phyloP scores from a whole-genome alignment of 208 protist genomes.

The Leishmania braziliensis region DNA sequence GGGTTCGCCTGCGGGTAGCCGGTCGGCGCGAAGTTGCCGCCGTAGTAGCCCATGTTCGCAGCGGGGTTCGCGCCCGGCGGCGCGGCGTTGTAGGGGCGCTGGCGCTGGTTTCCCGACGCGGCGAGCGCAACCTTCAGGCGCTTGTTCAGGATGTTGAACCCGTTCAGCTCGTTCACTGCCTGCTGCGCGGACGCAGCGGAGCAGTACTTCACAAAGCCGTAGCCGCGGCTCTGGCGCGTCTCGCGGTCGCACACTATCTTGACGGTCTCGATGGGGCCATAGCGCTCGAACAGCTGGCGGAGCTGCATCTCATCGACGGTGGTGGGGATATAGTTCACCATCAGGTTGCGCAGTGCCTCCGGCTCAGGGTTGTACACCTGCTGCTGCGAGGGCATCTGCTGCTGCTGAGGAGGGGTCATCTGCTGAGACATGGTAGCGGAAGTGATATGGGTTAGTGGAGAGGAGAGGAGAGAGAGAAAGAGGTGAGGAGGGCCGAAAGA shows the following conservation, averaged over 20 bases:
- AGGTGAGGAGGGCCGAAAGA: neutral
- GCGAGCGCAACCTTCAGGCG: slow-evolving; percentile 89
- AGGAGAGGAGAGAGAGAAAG: neutral
- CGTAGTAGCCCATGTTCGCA: slow-evolving; percentile 56
- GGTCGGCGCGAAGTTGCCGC: slow-evolving; percentile 47
- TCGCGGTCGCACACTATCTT: slow-evolving; percentile 91
- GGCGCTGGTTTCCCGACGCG: slow-evolving; percentile 69
- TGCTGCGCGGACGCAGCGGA: slow-evolving; percentile 67
- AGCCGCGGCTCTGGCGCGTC: slow-evolving; percentile 85
- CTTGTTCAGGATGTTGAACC: slow-evolving; percentile 88
- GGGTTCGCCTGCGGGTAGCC: slow-evolving; percentile 66
- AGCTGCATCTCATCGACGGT: slow-evolving; percentile 86
- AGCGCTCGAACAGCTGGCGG: slow-evolving; percentile 84
- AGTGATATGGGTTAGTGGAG: neutral
- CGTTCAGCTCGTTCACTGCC: slow-evolving; percentile 83
- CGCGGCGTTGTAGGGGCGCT: slow-evolving; percentile 33
- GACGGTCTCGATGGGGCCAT: slow-evolving; percentile 83
- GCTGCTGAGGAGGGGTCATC: slow-evolving; percentile 15
- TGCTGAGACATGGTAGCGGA: neutral
- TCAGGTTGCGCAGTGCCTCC: slow-evolving; percentile 81
- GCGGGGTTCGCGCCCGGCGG: slow-evolving; percentile 18
- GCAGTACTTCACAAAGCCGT: slow-evolving; percentile 92
- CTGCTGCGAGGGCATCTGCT: slow-evolving; percentile 24
- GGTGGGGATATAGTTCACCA: slow-evolving; percentile 91
- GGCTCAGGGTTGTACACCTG: slow-evolving; percentile 63